These are phyloP conservation scores for Cutaneotrichosporon dermatis DNA, from an alignment of 1,284 basidiomycete species.

Conservation along the genomic window DNA sequence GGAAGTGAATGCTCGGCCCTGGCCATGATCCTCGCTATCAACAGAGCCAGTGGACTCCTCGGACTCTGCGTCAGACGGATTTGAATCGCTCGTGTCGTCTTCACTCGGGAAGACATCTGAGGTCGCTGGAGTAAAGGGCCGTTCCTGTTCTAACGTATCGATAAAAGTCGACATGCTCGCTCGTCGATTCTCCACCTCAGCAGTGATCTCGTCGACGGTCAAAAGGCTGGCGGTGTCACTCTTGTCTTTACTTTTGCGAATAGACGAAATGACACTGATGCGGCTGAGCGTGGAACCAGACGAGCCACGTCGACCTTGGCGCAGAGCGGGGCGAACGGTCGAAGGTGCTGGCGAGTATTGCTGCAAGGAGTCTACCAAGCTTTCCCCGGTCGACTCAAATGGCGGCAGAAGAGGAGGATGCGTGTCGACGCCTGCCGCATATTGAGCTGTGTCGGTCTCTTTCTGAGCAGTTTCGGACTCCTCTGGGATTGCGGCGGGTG, in stretches of 20 bases:
- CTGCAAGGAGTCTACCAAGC: conserved; percentile 70
- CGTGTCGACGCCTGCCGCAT: conserved; percentile 12
- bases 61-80: conserved; percentile 39
- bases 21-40: conserved; percentile 51
- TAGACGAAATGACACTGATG: conserved; percentile 73
- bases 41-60: conserved; percentile 36
- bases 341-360: conserved; percentile 30
- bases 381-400: conserved; percentile 70
- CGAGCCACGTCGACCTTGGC: conserved; percentile 54
- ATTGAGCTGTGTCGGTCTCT: background rate
- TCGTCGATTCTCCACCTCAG: conserved; percentile 83
- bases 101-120: conserved; percentile 1
- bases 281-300: conserved; percentile 54
- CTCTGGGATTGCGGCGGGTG: conserved; percentile 37
- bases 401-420: conserved; percentile 65
- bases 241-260: conserved; percentile 71
- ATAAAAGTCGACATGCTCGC: conserved; percentile 52
- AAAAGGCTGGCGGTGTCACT: conserved; percentile 87
- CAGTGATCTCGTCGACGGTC: conserved; percentile 96
- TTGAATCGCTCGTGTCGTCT: conserved; percentile 37
- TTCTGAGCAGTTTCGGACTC: conserved; percentile 25
- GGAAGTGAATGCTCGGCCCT: conserved; percentile 57
- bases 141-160: conserved; percentile 9
- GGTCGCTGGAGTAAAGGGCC: background rate
- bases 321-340: conserved; percentile 38